Base-by-base conservation (phyloP, 2,329 filamentous ascomycete species). In the Alternaria incomplexa region DNA sequence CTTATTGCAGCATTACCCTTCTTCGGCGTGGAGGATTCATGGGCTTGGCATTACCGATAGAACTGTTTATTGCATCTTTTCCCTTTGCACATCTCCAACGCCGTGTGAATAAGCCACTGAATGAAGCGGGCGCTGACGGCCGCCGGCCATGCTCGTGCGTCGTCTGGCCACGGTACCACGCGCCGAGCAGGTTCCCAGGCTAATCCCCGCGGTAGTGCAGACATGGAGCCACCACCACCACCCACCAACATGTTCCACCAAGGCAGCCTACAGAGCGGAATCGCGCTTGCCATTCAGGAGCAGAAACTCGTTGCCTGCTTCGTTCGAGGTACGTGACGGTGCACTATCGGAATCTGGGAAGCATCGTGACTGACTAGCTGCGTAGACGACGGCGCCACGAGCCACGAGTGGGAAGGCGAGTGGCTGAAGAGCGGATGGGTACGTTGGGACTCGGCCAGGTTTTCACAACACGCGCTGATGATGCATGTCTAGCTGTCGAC, bases 221-320 rank as follows among this genome's bases (percentile, higher is more conserved):
- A 40, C 36, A 40, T 40, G 36, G 36, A 57, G 62, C 52, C 51
- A 56, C 58, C 64, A 63, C 59, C 62, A 58, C 56, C 56, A 58
- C 61, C 58, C 62, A 32, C 69, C 56, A 64, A 51, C 45, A 94
- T 97, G 90, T 97, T 97, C 81, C 94, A 93, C 78, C 75, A 89
- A 63, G 94, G 93, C 17, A 89, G 88, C 64, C 81, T 97, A 20
- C 91, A 96, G 73, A 90, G 91, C 73, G 94, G 93, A 62, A 96
- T 97, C 71, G 85, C 87, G 30, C 84, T 87, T 20, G 93, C 94
- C 12, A 85, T 97, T 7, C 86, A 88, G 63, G 85, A 94, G 77
- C 84, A 88, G 62, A 96, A 95, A 80, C 85, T 91, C 17, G 91
- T 97, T 1, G 87, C 92, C 28, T 97, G 93, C 81, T 96, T 97